Percentiles rank a stretch among this genome's conserved stretches.
These are phyloP conservation scores for Geotrichum aggregatum DNA, from an alignment of 1,139 yeast genomes.

Conservation along the genomic window DNA sequence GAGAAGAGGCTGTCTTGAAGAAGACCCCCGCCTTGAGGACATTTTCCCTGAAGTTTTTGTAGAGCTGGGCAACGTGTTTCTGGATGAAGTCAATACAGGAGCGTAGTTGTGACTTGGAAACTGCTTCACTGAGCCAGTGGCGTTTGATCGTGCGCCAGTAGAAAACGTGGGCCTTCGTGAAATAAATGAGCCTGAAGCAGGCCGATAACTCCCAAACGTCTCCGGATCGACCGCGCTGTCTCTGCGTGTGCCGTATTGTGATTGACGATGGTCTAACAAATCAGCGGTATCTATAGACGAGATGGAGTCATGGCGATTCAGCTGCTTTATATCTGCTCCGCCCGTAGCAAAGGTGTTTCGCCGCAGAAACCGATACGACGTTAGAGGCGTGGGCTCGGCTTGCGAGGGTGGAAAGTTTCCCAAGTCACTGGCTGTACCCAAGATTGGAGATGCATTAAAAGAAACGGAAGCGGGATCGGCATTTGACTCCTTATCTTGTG, in stretches of 20 bases:
- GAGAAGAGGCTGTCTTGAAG: slow-evolving; percentile 9
- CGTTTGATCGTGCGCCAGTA: background rate
- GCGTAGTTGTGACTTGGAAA: background rate
- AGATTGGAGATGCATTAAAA: background rate
- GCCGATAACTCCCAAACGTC: background rate
- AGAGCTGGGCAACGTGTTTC: slow-evolving; percentile 9
- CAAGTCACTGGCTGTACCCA: background rate
- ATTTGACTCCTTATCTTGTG: background rate
- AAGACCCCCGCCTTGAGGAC: background rate
- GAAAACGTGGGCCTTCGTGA: background rate
- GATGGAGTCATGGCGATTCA: slow-evolving; percentile 4
- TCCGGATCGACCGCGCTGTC: background rate
- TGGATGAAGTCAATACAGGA: background rate
- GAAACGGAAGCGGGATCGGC: background rate
- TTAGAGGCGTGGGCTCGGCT: background rate
- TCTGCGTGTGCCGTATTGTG: background rate
- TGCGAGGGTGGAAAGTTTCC: background rate
- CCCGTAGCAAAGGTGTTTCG: background rate
- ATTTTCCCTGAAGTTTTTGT: slow-evolving; percentile 5
- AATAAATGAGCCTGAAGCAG: background rate
- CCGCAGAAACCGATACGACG: background rate
- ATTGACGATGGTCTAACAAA: slow-evolving; percentile 17
- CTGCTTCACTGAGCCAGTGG: background rate
- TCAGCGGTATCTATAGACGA: slow-evolving; percentile 20
- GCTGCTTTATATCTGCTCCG: background rate